These are phyloP conservation scores for Vanderwaltozyma yarrowii DNA, from an alignment of 805 yeast species.

Conservation along the genomic window DNA sequence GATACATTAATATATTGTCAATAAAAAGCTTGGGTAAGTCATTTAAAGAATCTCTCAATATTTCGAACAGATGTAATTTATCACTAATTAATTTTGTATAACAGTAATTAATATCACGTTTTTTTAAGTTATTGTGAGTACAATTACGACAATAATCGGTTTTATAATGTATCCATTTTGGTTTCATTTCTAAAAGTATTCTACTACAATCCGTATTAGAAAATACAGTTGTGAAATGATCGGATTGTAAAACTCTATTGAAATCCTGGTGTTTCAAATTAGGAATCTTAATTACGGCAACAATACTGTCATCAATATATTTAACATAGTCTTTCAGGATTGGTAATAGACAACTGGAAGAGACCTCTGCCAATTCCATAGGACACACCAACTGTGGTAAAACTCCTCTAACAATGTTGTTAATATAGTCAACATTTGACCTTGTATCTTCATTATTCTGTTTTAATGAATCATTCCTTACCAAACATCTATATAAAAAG, in stretches of 20 bases:
- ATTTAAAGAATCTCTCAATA: constrained; percentile 1
- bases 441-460: constrained; percentile 16
- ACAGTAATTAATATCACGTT: constrained; percentile 17
- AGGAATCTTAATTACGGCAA: constrained; percentile 11
- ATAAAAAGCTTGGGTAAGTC: constrained; percentile 10
- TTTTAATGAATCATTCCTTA: constrained; percentile 11
- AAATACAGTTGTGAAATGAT: constrained; percentile 20
- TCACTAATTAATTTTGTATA: constrained; percentile 10
- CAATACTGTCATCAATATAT: constrained; percentile 7
- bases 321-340: constrained; percentile 3
- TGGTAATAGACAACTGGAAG: neutral
- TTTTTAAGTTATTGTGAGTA: constrained; percentile 17
- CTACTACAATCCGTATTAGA: neutral
- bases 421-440: constrained; percentile 13
- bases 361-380: constrained; percentile 8
- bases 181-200: constrained; percentile 23
- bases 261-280: constrained; percentile 9
- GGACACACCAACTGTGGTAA: constrained; percentile 8
- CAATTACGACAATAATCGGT: constrained; percentile 23
- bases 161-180: constrained; percentile 23
- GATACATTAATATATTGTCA: constrained; percentile 13
- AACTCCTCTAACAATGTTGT: constrained; percentile 5
- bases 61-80: constrained; percentile 5
- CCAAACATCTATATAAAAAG: constrained; percentile 18
- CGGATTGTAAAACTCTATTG: constrained; percentile 5